Evolutionary conservation across 192 early-diverging fungal species (phyloP), one percentile per base, ranked within the genome.

Genomic region (Mortierella hygrophila): DNA sequence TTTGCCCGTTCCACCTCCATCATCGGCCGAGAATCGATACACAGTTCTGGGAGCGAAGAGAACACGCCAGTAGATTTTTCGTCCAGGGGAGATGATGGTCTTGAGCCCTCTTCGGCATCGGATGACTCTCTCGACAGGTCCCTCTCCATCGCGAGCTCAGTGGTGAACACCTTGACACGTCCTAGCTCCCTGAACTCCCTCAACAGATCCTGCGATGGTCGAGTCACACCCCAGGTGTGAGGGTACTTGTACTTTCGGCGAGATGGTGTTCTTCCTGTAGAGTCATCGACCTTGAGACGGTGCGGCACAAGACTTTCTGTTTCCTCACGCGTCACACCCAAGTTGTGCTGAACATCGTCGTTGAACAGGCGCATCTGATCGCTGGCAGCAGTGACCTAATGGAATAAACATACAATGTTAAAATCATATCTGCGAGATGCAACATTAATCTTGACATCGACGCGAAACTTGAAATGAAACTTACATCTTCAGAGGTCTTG

Each of bases 141-240:
- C 4, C 9, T 57, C 23, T 72, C 69, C 4, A 68, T n/a, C 15
- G 71, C 26, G n/a, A 68, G 69, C 16, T 79, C 74, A 35, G 57
- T 79, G 13, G 78, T 78, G 38, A 57, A 76, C 46, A 75, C 72
- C 3, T 83, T 72, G 73, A 88, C 81, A n/a, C 74, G 78, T 3
- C 87, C 87, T 21, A 77, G 74, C 55, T 83, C 81, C 18, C 87
- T 69, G 23, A 88, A 83, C 63, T 88, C 87, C 23, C 75, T 76
- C 72, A 88, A 69, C 2, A 88, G 63, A 44, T 88, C 87, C 54
- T 72, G 55, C 20, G 77, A 70, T 11, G 81, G 81, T 52, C 87
- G 74, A 15, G 87, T 83, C 26, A 72, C 54, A 0, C 69, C 65
- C 87, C 82, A 83, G 4, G 68, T 77, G n/a, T 80, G 74, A 7